phyloP scores from a whole-genome alignment of 1,284 basidiomycete genomes.

The Peniophora sp. region DNA sequence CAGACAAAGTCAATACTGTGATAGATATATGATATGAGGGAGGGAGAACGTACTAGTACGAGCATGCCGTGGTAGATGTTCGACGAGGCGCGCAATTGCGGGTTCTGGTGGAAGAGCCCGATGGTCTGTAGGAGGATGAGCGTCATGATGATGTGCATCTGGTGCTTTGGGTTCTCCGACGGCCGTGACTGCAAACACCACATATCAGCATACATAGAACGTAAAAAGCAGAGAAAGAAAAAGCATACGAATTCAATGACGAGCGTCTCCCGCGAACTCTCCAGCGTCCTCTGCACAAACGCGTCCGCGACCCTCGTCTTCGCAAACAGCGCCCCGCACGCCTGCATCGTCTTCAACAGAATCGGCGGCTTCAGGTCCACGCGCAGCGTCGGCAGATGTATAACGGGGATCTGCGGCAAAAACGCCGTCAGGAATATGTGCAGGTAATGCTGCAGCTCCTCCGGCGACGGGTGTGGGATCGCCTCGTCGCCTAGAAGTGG shows the following conservation, averaged over 20 bases:
- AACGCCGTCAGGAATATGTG: constrained; percentile 47
- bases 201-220: not conserved
- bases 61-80: constrained; percentile 30
- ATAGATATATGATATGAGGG: too few species aligned
- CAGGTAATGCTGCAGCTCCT: constrained; percentile 24
- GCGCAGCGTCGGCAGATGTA: constrained; percentile 45
- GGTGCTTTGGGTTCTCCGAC: constrained; percentile 29
- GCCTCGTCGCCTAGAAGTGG: not conserved
- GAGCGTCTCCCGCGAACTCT: constrained; percentile 20
- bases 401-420: constrained; percentile 42
- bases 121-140: constrained; percentile 26
- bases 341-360: constrained; percentile 40
- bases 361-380: constrained; percentile 38
- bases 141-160: constrained; percentile 35
- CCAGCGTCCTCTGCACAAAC: constrained; percentile 22
- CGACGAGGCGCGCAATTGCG: constrained; percentile 24
- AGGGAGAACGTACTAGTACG: constrained; percentile 21
- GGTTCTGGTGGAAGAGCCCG: constrained; percentile 26
- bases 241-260: constrained; percentile 25
- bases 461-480: constrained; percentile 8
- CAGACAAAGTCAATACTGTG: constrained; percentile 4
- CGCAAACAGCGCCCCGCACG: constrained; percentile 29
- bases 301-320: constrained; percentile 21
- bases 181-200: constrained; percentile 31
- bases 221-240: not conserved